Conservation (phyloP, 192 early-diverging fungal species). For the Tieghemiomyces parasiticus region DNA sequence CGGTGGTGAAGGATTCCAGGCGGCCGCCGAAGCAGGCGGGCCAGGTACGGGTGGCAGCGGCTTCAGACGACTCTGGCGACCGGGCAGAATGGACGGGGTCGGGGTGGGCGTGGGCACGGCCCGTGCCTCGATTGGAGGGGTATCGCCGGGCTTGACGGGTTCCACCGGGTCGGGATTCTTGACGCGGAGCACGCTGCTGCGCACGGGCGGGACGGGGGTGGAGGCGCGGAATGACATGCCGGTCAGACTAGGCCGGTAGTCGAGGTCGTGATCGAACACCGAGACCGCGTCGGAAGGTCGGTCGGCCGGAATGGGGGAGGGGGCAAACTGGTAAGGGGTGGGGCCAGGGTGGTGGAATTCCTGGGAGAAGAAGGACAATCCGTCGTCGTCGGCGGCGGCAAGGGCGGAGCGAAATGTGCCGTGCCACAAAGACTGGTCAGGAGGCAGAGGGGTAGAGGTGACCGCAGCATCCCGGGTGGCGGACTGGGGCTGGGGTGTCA, state of each 20-base stretch:
- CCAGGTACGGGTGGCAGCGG: slow-evolving; percentile 2
- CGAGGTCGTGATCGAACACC: slow-evolving; percentile 1
- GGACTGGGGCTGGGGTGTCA: no score
- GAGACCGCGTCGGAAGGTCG: not conserved
- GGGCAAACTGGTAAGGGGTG: not conserved
- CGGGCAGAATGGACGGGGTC: not conserved
- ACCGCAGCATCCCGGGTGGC: no score
- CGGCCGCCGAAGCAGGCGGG: not conserved
- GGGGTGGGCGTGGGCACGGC: not conserved
- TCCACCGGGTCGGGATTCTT: no score
- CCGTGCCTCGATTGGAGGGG: not conserved
- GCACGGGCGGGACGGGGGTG: not conserved
- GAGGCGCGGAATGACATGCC: not conserved
- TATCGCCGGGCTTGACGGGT: no score
- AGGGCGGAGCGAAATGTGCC: no score
- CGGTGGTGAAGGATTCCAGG: not conserved
- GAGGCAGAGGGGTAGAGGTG: not conserved
- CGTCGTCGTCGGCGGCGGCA: not conserved
- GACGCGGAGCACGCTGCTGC: no score
- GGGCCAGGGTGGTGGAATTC: not conserved
- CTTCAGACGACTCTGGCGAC: slow-evolving; percentile 5
- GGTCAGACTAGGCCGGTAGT: slow-evolving; percentile 5
- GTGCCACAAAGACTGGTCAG: no score
- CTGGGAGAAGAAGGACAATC: slow-evolving; percentile 5
- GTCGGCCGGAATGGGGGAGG: not conserved